A percentile compares a stretch with the other conserved stretches of the same genome.
phyloP scores from a whole-genome alignment of 495 filamentous ascomycete genomes.

The Neurospora sp. region DNA sequence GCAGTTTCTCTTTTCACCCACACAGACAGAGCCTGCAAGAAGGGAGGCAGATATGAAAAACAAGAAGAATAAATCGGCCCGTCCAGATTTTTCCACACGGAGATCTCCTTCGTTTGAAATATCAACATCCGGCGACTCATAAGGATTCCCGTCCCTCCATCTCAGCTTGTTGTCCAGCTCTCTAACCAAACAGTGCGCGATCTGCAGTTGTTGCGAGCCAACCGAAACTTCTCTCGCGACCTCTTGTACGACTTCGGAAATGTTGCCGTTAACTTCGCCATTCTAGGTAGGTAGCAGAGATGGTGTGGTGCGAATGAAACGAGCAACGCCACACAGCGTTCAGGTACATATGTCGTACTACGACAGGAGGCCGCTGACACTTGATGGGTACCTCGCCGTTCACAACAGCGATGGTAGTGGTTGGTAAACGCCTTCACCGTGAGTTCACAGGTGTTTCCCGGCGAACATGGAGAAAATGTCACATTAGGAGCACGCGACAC shows the following conservation, averaged over 20 bases:
- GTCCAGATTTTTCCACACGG: background rate
- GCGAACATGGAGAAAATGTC: background rate
- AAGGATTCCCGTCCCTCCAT: background rate
- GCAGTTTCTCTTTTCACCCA: background rate
- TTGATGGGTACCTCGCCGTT: background rate
- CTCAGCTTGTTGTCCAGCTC: background rate
- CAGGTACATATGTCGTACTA: background rate
- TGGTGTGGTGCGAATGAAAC: background rate
- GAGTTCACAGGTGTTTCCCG: background rate
- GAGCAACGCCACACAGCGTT: background rate
- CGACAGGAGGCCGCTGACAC: background rate
- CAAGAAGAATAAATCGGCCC: background rate
- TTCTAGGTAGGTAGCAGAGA: background rate
- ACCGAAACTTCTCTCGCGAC: background rate
- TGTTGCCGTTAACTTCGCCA: background rate
- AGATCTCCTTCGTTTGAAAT: background rate
- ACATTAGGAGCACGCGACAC: background rate
- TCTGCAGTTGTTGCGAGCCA: background rate
- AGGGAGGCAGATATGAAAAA: background rate
- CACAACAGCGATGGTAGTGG: background rate
- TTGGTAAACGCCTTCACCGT: background rate
- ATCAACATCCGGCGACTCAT: background rate
- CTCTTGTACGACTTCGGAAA: background rate
- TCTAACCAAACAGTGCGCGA: background rate
- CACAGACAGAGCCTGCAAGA: background rate